A percentile compares a stretch with the other conserved stretches of the same genome.
Evolutionary conservation across 2,329 filamentous ascomycete species (phyloP).

Genomic region (Aureobasidium sp.): DNA sequence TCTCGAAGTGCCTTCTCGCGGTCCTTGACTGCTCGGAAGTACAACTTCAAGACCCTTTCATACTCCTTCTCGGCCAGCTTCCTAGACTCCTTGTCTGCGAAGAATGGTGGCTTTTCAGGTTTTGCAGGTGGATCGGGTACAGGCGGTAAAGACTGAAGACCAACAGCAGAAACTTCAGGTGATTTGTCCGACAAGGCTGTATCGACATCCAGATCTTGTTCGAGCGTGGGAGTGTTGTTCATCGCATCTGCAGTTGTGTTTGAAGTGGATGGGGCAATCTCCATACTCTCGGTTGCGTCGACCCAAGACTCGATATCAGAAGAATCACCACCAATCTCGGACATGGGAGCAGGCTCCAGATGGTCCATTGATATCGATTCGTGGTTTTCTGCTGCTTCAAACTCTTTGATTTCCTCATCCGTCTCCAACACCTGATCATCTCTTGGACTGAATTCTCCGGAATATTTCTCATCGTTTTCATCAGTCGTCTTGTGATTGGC

Average conservation of each 20-base stretch:
- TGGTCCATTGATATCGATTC: conserved; percentile 22
- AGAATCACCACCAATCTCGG: neutral
- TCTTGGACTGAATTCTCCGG: neutral
- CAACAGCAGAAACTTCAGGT: neutral
- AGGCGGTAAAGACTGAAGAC: conserved; percentile 30
- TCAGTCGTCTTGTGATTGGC: neutral
- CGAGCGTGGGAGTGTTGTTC: neutral
- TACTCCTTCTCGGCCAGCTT: conserved; percentile 63
- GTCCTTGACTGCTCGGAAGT: conserved; percentile 58
- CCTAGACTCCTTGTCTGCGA: conserved; percentile 54
- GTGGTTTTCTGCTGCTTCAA: neutral
- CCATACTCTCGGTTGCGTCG: conserved; percentile 18
- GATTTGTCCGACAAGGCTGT: neutral
- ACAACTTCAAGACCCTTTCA: conserved; percentile 52
- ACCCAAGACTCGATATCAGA: conserved; percentile 15
- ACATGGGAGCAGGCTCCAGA: conserved; percentile 26
- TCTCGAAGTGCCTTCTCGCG: conserved; percentile 56
- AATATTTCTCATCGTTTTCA: conserved; percentile 11
- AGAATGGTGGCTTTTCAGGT: conserved; percentile 46
- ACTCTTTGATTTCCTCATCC: conserved; percentile 6
- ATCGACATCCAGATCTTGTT: neutral
- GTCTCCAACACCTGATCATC: neutral
- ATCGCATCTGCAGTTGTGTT: neutral
- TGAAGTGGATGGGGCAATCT: conserved; percentile 7
- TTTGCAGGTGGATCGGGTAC: conserved; percentile 45